phyloP scores from a whole-genome alignment of 768 basidiomycete genomes.

The Leucosporidium creatinivorum region DNA sequence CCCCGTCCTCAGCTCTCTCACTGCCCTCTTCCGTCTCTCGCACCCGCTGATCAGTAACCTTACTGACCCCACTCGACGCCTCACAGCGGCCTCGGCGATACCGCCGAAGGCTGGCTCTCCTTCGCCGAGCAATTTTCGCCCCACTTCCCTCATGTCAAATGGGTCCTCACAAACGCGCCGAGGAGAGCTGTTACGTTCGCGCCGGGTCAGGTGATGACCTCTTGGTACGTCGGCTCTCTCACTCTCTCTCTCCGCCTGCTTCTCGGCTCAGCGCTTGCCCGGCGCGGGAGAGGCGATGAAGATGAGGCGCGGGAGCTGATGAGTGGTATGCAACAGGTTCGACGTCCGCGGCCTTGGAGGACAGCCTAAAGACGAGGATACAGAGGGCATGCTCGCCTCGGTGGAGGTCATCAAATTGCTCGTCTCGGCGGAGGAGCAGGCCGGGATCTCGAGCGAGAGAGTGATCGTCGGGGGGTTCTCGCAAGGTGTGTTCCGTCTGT shows the following conservation, averaged over 20 bases:
- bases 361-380: conserved; percentile 53
- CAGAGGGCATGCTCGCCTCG: conserved; percentile 63
- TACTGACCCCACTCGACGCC: too few species aligned
- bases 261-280: too few species aligned
- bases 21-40: too few species aligned
- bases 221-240: neutral
- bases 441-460: conserved; percentile 58
- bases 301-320: neutral
- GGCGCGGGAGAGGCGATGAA: too few species aligned
- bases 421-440: conserved; percentile 65
- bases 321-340: conserved; percentile 2
- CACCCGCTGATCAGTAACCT: too few species aligned
- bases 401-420: conserved; percentile 57
- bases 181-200: conserved; percentile 48
- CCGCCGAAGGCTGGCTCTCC: conserved; percentile 67
- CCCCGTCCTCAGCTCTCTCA: too few species aligned
- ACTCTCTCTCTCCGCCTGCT: neutral
- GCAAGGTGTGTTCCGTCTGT: neutral
- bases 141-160: conserved; percentile 68
- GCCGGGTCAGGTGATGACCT: neutral
- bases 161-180: conserved; percentile 77
- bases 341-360: neutral
- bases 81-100: conserved; percentile 62
- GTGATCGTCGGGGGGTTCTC: conserved; percentile 22
- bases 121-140: conserved; percentile 58